Evolutionary conservation across 192 early-diverging fungal species (phyloP), one percentile per base, ranked within the genome.

Genomic region (Chytriomyces sp.): DNA sequence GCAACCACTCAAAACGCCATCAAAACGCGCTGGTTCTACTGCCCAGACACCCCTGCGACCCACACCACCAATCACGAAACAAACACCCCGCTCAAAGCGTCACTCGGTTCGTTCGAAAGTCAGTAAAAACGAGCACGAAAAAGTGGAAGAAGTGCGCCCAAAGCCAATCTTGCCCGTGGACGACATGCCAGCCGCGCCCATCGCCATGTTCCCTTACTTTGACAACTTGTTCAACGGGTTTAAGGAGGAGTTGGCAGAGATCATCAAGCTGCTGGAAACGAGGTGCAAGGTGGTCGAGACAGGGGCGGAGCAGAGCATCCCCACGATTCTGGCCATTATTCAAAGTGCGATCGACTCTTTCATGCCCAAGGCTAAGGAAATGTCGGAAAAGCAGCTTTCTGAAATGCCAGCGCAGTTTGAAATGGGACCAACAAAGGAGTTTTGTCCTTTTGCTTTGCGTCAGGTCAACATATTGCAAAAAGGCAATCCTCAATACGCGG

Each of bases 391-490:
- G 68, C 72, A 70, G 59, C 66, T 80, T 22, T 62, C 72, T n/a
- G 80, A 84, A 33, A 33, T 80, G 0, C 74, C 78, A 0, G 26
- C 76, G 1, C n/a, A 44, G 12, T 38, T 77, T n/a, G 81, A 83
- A 37, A 52, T 81, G 3, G 85, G 85, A 10, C 34, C 37, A 19
- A 85, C 85, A 0, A 85, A 85, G 65, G 79, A 83, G 52, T 87
- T 77, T 61, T 85, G 83, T 65, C 85, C 85, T 14, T 70, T 80
- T 39, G 68, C 74, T 3, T 72, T 87, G 49, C 58, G 75, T 32
- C 71, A 75, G 17, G 49, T 39, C 2, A 59, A 76, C 26, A 75
- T 81, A 22, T 49, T 87, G 52, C 38, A 73, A 3, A 82, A 78
- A 40, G 85, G 85, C 22, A 71, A 77, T 32, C 37, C 38, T 12